Evolutionary conservation across 768 basidiomycete genomes (phyloP).

Genomic region (Tulasnella calospora): DNA sequence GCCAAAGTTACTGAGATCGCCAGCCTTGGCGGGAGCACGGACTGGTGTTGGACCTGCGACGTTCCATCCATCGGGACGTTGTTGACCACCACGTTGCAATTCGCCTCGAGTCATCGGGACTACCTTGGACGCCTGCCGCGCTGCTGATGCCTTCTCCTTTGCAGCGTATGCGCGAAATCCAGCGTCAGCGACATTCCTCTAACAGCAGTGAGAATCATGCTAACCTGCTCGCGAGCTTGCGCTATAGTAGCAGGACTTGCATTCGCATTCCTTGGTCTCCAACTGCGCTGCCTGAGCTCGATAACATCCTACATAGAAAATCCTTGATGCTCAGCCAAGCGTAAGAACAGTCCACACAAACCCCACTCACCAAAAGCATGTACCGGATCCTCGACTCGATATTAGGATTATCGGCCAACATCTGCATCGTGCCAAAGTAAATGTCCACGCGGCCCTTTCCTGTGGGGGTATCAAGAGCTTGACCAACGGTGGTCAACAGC

Average conservation of each 20-base stretch:
- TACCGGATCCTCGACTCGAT: slow-evolving; percentile 86
- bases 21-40: slow-evolving; percentile 67
- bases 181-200: slow-evolving; percentile 31
- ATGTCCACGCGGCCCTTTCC: slow-evolving; percentile 83
- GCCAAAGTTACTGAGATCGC: slow-evolving; percentile 82
- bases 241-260: slow-evolving; percentile 84
- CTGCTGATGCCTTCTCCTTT: slow-evolving; percentile 55
- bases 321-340: background rate
- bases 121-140: slow-evolving; percentile 53
- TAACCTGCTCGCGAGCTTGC: slow-evolving; percentile 77
- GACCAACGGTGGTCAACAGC: slow-evolving; percentile 82
- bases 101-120: slow-evolving; percentile 83
- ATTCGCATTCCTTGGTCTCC: slow-evolving; percentile 42
- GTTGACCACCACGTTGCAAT: slow-evolving; percentile 77
- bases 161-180: slow-evolving; percentile 50
- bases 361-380: slow-evolving; percentile 80
- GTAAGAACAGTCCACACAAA: background rate
- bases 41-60: slow-evolving; percentile 48
- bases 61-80: slow-evolving; percentile 83
- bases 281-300: slow-evolving; percentile 46
- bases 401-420: slow-evolving; percentile 65
- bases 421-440: slow-evolving; percentile 87
- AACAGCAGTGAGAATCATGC: slow-evolving; percentile 33
- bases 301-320: slow-evolving; percentile 67
- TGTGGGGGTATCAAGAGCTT: slow-evolving; percentile 74